phyloP scores from a whole-genome alignment of 2,329 filamentous ascomycete genomes.

The Tothia fuscella region DNA sequence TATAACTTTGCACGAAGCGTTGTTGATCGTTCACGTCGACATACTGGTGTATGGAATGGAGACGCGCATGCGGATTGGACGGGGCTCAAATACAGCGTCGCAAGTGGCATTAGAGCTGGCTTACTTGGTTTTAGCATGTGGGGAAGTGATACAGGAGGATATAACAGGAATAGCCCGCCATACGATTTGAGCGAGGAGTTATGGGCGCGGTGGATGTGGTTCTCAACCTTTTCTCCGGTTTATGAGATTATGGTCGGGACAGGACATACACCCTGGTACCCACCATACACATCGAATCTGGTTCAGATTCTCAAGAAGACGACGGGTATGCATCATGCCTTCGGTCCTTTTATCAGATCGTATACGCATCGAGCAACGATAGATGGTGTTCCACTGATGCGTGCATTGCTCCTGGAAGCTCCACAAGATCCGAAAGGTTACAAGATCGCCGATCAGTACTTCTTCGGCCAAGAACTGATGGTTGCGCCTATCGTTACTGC shows the following conservation, averaged over 20 bases:
- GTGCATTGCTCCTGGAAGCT: conserved; percentile 25
- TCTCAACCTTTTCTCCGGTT: conserved; percentile 24
- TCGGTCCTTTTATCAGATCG: conserved; percentile 24
- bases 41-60: conserved; percentile 26
- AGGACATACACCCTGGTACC: conserved; percentile 26
- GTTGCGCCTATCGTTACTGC: conserved; percentile 23
- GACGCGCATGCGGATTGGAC: conserved; percentile 24
- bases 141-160: conserved; percentile 26
- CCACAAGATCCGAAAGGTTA: conserved; percentile 18
- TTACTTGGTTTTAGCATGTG: conserved; percentile 23
- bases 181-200: conserved; percentile 21
- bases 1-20: conserved; percentile 25
- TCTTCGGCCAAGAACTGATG: conserved; percentile 23
- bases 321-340: conserved; percentile 20
- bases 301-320: conserved; percentile 22
- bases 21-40: conserved; percentile 22
- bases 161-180: conserved; percentile 15
- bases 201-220: conserved; percentile 30
- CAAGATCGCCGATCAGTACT: conserved; percentile 20
- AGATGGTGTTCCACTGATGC: conserved; percentile 22
- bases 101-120: conserved; percentile 23
- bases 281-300: conserved; percentile 17
- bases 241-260: conserved; percentile 27
- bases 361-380: conserved; percentile 20
- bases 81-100: conserved; percentile 22